Base-by-base conservation (phyloP, 768 basidiomycete species). In the Gloeophyllum trabeum region DNA sequence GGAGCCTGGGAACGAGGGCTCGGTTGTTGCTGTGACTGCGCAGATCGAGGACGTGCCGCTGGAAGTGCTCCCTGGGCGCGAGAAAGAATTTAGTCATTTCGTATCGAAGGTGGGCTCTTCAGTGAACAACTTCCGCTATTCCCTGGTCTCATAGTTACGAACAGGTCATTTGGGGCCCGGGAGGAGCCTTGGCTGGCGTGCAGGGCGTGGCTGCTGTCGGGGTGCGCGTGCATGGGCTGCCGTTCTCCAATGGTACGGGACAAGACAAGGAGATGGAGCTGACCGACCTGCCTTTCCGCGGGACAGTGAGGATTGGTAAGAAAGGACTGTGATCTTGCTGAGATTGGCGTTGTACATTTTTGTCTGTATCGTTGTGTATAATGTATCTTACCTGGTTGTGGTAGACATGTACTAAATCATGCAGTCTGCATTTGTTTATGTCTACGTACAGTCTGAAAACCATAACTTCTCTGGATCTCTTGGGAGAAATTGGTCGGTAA, bases 21-120 rank as follows among this genome's bases (percentile, higher is more conserved):
- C 73, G 1, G 61, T 66, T 3, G 77, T 78, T 47, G 61, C 62
- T 0, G 73, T 91, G 7, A 67, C 70, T 0, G 83, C 88, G 5
- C 67, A 69, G 48, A 71, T 90, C 37, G 66, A 70, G 2, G 81
- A 89, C 49, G 79, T 86, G 7, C 85, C 87, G 10, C 60, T 91
- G 23, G 63, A 86, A 43, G 81, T 90, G 6, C 63, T 91, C 0
- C 84, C 86, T 0, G 85, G 87, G 4, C 71, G 88, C 34, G 72
- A 87, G 56, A 75, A 69, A 46, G 73, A 82, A 51, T 88, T 91
- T 48, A 76, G 80, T 46, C 66, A 69, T 42, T 91, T 91, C 46
- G 74, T 90, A 13, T 61, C 70, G 48, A 90, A 91, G 77, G 86
- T 85, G 26, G 19, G 25, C 30, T 39, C 2, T 35, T 39, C 40